These are phyloP conservation scores for Vanrija sp. DNA, from an alignment of 1,284 basidiomycete species.

Conservation along the genomic window DNA sequence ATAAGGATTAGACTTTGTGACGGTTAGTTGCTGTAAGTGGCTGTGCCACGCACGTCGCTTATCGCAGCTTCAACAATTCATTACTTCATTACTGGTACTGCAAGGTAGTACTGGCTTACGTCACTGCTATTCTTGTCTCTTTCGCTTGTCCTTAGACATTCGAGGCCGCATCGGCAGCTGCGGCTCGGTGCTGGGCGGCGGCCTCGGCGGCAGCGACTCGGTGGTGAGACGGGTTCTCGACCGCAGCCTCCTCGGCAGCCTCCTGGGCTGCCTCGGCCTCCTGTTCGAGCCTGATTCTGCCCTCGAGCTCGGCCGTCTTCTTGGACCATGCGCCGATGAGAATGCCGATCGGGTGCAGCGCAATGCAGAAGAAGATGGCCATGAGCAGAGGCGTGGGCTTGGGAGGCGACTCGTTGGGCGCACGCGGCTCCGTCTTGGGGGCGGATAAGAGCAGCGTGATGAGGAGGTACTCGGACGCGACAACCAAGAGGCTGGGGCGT, in stretches of 20 bases:
- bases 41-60: too few species aligned
- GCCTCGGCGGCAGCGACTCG: too few species aligned
- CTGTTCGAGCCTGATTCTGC: constrained; percentile 48
- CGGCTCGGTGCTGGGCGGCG: too few species aligned
- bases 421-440: constrained; percentile 31
- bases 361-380: constrained; percentile 43
- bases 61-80: too few species aligned
- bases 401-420: constrained; percentile 30
- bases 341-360: constrained; percentile 44
- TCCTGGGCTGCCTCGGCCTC: constrained; percentile 45
- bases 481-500: constrained; percentile 33
- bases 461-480: constrained; percentile 41
- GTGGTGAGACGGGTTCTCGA: background rate
- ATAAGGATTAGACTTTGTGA: too few species aligned
- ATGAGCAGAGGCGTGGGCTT: constrained; percentile 42
- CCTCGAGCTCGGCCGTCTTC: constrained; percentile 20
- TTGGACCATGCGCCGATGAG: constrained; percentile 37
- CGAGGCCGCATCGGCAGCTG: too few species aligned
- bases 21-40: too few species aligned
- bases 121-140: too few species aligned
- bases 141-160: too few species aligned
- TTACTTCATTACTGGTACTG: too few species aligned
- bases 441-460: constrained; percentile 44
- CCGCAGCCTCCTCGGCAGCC: constrained; percentile 17
- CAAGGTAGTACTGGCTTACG: too few species aligned